Percentiles rank a stretch among this genome's conserved stretches.
These are phyloP conservation scores for Fusarium nematophilum DNA, from an alignment of 2,329 filamentous ascomycete species.

Conservation along the genomic window DNA sequence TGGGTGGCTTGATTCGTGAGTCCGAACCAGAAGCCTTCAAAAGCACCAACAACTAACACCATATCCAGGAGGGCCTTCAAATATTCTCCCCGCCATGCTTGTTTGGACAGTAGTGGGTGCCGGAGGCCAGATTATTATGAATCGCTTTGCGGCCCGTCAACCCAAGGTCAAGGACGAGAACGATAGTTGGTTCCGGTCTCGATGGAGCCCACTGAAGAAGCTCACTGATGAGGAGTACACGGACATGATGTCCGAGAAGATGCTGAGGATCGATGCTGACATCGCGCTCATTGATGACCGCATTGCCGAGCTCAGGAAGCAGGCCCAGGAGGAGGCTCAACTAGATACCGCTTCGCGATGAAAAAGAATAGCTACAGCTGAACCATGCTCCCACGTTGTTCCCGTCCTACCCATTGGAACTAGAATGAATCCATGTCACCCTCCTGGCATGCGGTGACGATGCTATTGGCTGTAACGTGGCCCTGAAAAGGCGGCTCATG, in stretches of 20 bases:
- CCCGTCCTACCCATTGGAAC: not conserved
- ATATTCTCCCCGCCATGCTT: conserved; percentile 63
- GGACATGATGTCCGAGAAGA: conserved; percentile 75
- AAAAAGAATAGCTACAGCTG: conserved; percentile 3
- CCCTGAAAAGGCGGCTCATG: conserved; percentile 6
- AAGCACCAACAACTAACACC: conserved; percentile 27
- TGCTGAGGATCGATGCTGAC: conserved; percentile 78
- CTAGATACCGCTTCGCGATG: conserved; percentile 16
- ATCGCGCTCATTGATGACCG: conserved; percentile 83
- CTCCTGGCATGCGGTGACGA: not conserved
- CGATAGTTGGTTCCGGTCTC: conserved; percentile 63
- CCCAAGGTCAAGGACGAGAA: conserved; percentile 53
- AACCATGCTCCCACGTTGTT: not conserved
- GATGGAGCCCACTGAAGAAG: conserved; percentile 77
- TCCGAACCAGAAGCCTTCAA: conserved; percentile 12
- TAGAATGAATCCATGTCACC: conserved; percentile 5
- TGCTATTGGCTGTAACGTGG: conserved; percentile 3
- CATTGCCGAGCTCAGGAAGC: conserved; percentile 60
- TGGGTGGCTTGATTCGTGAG: conserved; percentile 67
- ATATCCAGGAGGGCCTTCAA: conserved; percentile 61
- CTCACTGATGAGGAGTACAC: conserved; percentile 80
- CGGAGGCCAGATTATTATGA: conserved; percentile 53
- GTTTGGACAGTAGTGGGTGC: conserved; percentile 59
- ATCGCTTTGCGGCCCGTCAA: conserved; percentile 43
- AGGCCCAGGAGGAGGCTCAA: conserved; percentile 16